phyloP scores from a whole-genome alignment of 75 land plant genomes.

The Selaginella moellendorffii region DNA sequence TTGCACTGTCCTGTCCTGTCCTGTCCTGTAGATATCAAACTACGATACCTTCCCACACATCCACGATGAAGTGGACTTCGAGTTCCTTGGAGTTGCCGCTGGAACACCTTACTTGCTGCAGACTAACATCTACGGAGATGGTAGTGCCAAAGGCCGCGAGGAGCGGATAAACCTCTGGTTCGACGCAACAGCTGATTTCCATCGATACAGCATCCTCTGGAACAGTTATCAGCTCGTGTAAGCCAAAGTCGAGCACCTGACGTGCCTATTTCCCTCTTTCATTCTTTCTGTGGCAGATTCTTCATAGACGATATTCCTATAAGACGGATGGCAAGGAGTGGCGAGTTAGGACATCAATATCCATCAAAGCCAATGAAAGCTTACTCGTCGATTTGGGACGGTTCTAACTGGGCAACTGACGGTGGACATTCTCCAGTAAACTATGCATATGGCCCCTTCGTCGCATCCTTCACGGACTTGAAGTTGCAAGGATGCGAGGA shows the following conservation, averaged over 20 bases:
- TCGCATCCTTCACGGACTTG: slow-evolving; percentile 12
- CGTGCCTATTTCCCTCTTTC: background rate
- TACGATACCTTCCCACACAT: background rate
- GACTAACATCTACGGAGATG: slow-evolving; percentile 37
- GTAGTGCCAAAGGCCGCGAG: slow-evolving; percentile 25
- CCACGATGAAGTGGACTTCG: background rate
- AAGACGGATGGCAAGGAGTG: slow-evolving; percentile 37
- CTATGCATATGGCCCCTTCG: slow-evolving; percentile 11
- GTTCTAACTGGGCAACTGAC: slow-evolving; percentile 15
- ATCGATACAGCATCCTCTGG: slow-evolving; percentile 39
- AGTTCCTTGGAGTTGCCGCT: slow-evolving; percentile 20
- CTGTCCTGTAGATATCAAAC: background rate
- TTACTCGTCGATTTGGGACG: slow-evolving; percentile 19
- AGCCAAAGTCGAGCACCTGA: background rate
- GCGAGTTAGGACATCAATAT: slow-evolving; percentile 16
- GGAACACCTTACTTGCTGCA: slow-evolving; percentile 63
- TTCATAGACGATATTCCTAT: slow-evolving; percentile 74
- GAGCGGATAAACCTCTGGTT: slow-evolving; percentile 34
- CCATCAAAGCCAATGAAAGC: slow-evolving; percentile 15
- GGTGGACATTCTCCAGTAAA: slow-evolving; percentile 15
- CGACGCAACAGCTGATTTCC: slow-evolving; percentile 36
- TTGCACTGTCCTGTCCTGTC: no score
- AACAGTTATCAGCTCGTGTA: slow-evolving; percentile 11
- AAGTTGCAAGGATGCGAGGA: background rate
- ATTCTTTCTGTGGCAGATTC: slow-evolving; percentile 37